Conservation (phyloP, 2,329 filamentous ascomycete species). For the Trichoderma sp. region DNA sequence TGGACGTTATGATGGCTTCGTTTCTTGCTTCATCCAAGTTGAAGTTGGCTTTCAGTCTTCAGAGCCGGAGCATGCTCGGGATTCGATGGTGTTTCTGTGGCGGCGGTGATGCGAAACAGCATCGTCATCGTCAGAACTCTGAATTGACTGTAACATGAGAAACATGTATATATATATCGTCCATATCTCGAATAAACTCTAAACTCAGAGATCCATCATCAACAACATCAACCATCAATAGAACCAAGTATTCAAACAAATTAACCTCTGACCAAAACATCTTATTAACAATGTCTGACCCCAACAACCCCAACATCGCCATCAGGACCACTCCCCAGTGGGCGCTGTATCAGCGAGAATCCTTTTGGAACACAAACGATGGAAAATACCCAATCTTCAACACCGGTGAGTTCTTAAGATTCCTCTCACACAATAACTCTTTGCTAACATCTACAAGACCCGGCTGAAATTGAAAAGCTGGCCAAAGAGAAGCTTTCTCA, state of each 20-base stretch:
- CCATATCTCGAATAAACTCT: not conserved
- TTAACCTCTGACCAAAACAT: not conserved
- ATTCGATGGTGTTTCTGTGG: not conserved
- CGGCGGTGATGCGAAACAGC: not conserved
- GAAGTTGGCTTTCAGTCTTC: not conserved
- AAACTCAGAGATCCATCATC: not conserved
- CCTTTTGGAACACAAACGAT: constrained; percentile 17
- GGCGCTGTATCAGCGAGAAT: constrained; percentile 17
- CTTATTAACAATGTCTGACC: constrained; percentile 9
- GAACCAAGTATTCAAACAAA: not conserved
- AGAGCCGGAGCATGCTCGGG: not conserved
- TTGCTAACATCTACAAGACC: not conserved
- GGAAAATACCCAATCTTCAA: constrained; percentile 6
- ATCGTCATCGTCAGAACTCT: not conserved
- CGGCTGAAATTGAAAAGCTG: constrained; percentile 9
- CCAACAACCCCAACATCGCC: constrained; percentile 17
- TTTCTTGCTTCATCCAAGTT: not conserved
- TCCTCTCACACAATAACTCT: too few relatives aligned
- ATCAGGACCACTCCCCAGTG: constrained; percentile 19
- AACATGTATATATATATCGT: not conserved
- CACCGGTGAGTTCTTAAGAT: not conserved
- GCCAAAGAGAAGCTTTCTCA: constrained; percentile 17
- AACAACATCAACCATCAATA: not conserved
- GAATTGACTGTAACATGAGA: not conserved
- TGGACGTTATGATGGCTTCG: not conserved